Conservation (phyloP, 176 grass and related monocot genomes). For the Lolium perenne region DNA sequence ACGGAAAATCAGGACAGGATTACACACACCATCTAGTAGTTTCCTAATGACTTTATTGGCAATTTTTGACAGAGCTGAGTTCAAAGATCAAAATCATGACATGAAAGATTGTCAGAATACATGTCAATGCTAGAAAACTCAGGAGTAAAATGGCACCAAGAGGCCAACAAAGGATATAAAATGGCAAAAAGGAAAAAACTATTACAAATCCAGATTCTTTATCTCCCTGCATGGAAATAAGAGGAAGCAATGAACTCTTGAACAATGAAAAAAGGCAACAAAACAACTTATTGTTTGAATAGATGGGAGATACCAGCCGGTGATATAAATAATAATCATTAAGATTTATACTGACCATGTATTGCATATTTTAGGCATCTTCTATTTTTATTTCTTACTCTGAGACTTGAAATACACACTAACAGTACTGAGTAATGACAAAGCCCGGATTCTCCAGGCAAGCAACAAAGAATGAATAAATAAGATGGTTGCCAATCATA, state of each 20-base stretch:
- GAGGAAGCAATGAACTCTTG: not conserved
- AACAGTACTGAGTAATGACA: not conserved
- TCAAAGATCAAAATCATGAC: too few species aligned
- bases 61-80: too few species aligned
- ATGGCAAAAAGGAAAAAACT: too few species aligned
- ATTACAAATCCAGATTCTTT: conserved; percentile 70
- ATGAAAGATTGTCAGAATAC: too few species aligned
- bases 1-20: too few species aligned
- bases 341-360: not conserved
- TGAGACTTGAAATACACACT: not conserved
- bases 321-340: conserved; percentile 39
- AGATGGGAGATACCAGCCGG: conserved; percentile 60
- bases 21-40: too few species aligned
- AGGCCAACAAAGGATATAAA: too few species aligned
- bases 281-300: not conserved
- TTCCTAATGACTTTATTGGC: too few species aligned
- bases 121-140: too few species aligned
- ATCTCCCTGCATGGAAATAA: conserved; percentile 54
- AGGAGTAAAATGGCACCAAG: too few species aligned
- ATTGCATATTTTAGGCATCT: not conserved
- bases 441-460: not conserved
- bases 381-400: not conserved
- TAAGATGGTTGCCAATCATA: conserved; percentile 5
- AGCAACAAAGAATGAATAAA: conserved; percentile 1
- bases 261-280: not conserved